phyloP scores from a whole-genome alignment of 2,329 filamentous ascomycete species.

The Calonectria crousiana region DNA sequence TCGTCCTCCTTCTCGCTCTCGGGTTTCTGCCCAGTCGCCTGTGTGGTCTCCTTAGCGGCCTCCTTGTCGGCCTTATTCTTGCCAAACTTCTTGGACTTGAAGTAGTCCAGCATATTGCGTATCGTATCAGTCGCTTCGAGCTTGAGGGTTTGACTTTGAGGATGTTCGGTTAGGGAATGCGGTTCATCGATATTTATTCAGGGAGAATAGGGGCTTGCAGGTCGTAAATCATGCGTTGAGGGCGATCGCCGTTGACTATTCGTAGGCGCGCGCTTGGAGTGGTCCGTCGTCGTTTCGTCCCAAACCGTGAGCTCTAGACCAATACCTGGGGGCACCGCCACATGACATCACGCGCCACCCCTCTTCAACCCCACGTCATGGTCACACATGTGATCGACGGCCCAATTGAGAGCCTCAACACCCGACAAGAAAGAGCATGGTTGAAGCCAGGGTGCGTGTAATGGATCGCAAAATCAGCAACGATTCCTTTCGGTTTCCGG shows the following conservation, averaged over 20 bases:
- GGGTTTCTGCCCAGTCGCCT: slow-evolving; percentile 27
- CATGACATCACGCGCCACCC: slow-evolving; percentile 37
- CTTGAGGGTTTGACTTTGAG: background rate
- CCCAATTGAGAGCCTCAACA: slow-evolving; percentile 27
- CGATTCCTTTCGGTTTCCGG: slow-evolving; percentile 29
- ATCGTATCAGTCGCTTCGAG: slow-evolving; percentile 8
- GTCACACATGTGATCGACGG: slow-evolving; percentile 33
- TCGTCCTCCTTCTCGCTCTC: slow-evolving; percentile 31
- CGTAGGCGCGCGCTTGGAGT: slow-evolving; percentile 42
- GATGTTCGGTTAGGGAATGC: background rate
- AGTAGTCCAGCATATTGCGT: slow-evolving; percentile 70
- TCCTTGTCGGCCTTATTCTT: slow-evolving; percentile 67
- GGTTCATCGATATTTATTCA: slow-evolving; percentile 25
- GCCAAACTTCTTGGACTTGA: slow-evolving; percentile 72
- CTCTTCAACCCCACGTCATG: slow-evolving; percentile 23
- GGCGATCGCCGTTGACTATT: slow-evolving; percentile 15
- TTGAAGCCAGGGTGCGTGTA: slow-evolving; percentile 15
- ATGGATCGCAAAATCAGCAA: background rate
- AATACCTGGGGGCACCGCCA: slow-evolving; percentile 46
- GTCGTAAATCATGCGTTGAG: slow-evolving; percentile 16
- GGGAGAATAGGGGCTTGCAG: slow-evolving; percentile 36
- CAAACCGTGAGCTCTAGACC: slow-evolving; percentile 18
- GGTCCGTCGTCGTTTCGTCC: slow-evolving; percentile 38
- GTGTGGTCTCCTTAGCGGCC: slow-evolving; percentile 38
- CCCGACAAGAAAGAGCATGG: slow-evolving; percentile 16